These are phyloP conservation scores for Mortierella sp. DNA, from an alignment of 371 early-diverging fungal species.

Conservation along the genomic window DNA sequence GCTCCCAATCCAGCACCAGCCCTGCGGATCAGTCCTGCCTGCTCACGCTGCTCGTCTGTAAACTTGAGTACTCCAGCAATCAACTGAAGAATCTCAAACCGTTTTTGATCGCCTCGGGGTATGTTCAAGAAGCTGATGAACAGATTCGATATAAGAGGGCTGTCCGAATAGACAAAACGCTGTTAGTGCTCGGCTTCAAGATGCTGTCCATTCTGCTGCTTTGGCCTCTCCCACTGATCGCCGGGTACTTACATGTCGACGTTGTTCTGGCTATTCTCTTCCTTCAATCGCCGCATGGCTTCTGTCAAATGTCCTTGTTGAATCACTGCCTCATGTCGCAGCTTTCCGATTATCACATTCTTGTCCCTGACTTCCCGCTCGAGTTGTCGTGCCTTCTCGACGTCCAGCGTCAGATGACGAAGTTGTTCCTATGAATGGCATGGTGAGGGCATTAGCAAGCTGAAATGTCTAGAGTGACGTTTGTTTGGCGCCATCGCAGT, in stretches of 20 bases:
- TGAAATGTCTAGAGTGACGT: too few species aligned
- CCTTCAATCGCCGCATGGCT: conserved; percentile 85
- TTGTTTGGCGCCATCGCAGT: too few species aligned
- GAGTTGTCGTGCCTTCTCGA: conserved; percentile 68
- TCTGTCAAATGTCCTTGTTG: conserved; percentile 86
- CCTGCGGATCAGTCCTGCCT: conserved; percentile 81
- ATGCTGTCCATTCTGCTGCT: neutral
- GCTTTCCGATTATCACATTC: conserved; percentile 77
- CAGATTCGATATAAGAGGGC: conserved; percentile 86
- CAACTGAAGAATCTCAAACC: conserved; percentile 88
- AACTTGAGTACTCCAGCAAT: conserved; percentile 90
- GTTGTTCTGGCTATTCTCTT: conserved; percentile 79
- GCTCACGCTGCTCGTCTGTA: conserved; percentile 86
- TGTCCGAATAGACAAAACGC: conserved; percentile 34
- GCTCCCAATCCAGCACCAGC: conserved; percentile 48
- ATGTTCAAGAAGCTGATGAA: conserved; percentile 86
- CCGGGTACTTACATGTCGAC: conserved; percentile 69
- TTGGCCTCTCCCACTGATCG: too few species aligned
- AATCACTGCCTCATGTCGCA: conserved; percentile 86
- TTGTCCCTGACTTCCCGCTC: conserved; percentile 82
- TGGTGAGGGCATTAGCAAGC: too few species aligned
- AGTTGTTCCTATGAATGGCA: conserved; percentile 58
- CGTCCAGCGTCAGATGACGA: conserved; percentile 63
- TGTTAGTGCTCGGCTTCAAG: too few species aligned
- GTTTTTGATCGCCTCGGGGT: conserved; percentile 88